Evolutionary conservation across 1,139 yeast species (phyloP).

Genomic region (Yamadazyma jaroonii): DNA sequence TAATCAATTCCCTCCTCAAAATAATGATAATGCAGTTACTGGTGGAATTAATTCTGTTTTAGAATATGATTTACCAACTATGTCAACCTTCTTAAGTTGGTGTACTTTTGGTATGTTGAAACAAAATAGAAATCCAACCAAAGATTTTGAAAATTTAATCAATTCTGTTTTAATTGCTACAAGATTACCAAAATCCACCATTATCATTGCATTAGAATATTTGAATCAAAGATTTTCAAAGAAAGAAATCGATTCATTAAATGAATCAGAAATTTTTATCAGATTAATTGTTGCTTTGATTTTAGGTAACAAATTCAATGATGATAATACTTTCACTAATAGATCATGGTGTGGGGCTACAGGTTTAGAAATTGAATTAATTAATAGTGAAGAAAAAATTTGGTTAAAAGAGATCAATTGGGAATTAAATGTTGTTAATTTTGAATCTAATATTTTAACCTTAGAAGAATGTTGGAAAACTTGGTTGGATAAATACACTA

Average conservation of each 20-base stretch:
- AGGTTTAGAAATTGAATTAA: conserved; percentile 58
- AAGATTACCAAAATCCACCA: conserved; percentile 78
- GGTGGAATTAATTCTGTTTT: conserved; percentile 79
- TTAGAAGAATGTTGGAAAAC: conserved; percentile 49
- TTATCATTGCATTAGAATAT: conserved; percentile 76
- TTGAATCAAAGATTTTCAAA: conserved; percentile 48
- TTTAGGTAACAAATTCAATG: conserved; percentile 90
- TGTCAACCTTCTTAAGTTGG: conserved; percentile 74
- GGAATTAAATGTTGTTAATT: conserved; percentile 46
- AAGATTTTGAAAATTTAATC: conserved; percentile 58
- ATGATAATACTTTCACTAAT: conserved; percentile 94
- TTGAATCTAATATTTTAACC: conserved; percentile 38
- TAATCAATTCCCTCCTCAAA: conserved; percentile 3
- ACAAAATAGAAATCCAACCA: conserved; percentile 47
- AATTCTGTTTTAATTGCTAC: conserved; percentile 82
- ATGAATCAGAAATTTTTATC: conserved; percentile 52
- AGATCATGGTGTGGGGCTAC: conserved; percentile 96
- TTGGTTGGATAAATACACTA: conserved; percentile 38
- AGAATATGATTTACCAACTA: conserved; percentile 72
- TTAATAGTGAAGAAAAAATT: conserved; percentile 66
- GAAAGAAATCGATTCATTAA: conserved; percentile 23
- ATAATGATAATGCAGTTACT: conserved; percentile 8
- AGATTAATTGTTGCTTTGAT: conserved; percentile 69
- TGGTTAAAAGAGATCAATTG: conserved; percentile 63
- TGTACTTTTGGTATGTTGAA: conserved; percentile 62